These are phyloP conservation scores for Ganoderma leucocontextum DNA, from an alignment of 1,284 basidiomycete species.

Conservation along the genomic window DNA sequence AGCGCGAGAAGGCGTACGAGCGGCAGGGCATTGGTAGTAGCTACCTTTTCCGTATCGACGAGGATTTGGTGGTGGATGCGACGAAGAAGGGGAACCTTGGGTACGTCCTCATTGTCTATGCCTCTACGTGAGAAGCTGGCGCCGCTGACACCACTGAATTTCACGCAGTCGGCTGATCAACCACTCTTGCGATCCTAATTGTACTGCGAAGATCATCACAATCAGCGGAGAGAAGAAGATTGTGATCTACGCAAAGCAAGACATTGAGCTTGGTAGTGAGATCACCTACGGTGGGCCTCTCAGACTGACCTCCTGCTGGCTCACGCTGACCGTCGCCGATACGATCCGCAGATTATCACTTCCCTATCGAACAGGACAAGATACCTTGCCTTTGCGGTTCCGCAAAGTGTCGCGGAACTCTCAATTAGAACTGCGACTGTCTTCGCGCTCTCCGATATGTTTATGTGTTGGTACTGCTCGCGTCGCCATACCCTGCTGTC, in stretches of 20 bases:
- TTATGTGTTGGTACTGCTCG: slow-evolving; percentile 31
- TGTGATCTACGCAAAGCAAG: slow-evolving; percentile 97
- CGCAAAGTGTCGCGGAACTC: slow-evolving; percentile 87
- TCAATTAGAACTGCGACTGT: slow-evolving; percentile 66
- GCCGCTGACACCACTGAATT: slow-evolving; percentile 3
- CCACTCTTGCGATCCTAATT: slow-evolving; percentile 97
- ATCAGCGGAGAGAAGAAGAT: slow-evolving; percentile 99
- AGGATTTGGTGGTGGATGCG: slow-evolving; percentile 94
- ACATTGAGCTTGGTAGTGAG: slow-evolving; percentile 93
- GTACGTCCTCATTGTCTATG: slow-evolving; percentile 54
- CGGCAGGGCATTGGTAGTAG: slow-evolving; percentile 94
- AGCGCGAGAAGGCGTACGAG: slow-evolving; percentile 96
- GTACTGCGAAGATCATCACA: slow-evolving; percentile 98
- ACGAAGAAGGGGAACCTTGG: slow-evolving; percentile 99
- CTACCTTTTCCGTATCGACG: slow-evolving; percentile 93
- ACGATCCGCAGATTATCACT: slow-evolving; percentile 79
- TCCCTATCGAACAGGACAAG: slow-evolving; percentile 92
- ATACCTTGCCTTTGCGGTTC: slow-evolving; percentile 91
- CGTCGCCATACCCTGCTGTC: slow-evolving; percentile 34
- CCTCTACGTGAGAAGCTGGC: slow-evolving; percentile 11
- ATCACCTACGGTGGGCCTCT: slow-evolving; percentile 84
- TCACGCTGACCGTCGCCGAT: slow-evolving; percentile 6
- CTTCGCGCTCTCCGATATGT: slow-evolving; percentile 20
- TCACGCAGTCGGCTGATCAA: slow-evolving; percentile 86
- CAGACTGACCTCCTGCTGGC: neutral